Evolutionary conservation across 257 asterid genomes (phyloP).

Genomic region (Gynochthodes officinalis): DNA sequence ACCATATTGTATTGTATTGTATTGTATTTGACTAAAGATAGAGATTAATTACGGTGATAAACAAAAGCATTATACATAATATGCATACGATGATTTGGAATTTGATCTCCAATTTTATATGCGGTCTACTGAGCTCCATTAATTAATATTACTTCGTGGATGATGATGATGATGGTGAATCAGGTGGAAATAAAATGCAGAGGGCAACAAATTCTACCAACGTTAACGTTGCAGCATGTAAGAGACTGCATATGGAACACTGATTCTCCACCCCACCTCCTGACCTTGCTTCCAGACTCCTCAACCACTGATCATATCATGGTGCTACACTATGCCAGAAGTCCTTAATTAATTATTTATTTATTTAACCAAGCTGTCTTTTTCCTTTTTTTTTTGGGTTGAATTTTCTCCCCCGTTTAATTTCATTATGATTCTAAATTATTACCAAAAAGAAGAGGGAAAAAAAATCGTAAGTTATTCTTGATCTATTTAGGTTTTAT

Average conservation of each 20-base stretch:
- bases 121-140: too few relatives aligned
- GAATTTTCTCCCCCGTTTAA: neutral
- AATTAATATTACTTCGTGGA: neutral
- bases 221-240: conserved; percentile 80
- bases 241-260: conserved; percentile 69
- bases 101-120: too few relatives aligned
- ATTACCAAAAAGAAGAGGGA: too few relatives aligned
- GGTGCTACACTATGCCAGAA: conserved; percentile 34
- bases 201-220: conserved; percentile 61
- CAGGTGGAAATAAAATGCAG: conserved; percentile 91
- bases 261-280: conserved; percentile 15
- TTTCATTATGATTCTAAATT: neutral
- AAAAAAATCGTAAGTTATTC: neutral
- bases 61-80: too few relatives aligned
- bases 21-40: too few relatives aligned
- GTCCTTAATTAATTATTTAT: conserved; percentile 11
- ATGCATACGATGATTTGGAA: too few relatives aligned
- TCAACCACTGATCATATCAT: conserved; percentile 27
- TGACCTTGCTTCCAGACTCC: conserved; percentile 25
- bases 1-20: too few relatives aligned
- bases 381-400: neutral
- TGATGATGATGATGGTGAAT: too few relatives aligned
- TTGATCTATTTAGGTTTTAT: neutral
- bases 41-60: too few relatives aligned
- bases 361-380: too few relatives aligned